A percentile compares a stretch with the other conserved stretches of the same genome.
Conservation (phyloP, 306 rosid species). For the Quercus gilva region DNA sequence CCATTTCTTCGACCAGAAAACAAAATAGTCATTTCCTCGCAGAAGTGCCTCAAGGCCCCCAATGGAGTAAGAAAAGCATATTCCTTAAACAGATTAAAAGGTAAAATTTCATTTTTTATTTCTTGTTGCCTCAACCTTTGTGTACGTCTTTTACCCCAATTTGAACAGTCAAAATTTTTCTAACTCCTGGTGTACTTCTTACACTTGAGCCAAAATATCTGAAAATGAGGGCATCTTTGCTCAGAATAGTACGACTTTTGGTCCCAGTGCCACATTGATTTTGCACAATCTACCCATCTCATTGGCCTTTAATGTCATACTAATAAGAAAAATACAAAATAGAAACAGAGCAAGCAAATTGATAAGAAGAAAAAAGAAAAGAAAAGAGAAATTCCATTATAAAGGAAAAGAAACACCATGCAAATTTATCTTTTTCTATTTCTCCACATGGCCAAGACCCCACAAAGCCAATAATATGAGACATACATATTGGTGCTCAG, state of each 20-base stretch:
- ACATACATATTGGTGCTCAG: constrained; percentile 29
- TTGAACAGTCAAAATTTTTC: constrained; percentile 25
- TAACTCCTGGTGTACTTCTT: neutral
- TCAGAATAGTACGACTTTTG: neutral
- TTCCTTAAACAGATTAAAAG: neutral
- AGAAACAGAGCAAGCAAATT: constrained; percentile 22
- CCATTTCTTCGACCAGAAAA: neutral
- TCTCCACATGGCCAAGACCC: constrained; percentile 48
- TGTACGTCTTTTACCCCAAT: neutral
- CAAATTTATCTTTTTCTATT: constrained; percentile 23
- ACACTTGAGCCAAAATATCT: constrained; percentile 7
- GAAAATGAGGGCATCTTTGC: neutral
- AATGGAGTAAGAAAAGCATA: neutral
- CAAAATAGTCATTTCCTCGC: neutral
- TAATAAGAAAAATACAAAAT: constrained; percentile 20
- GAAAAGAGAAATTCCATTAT: neutral
- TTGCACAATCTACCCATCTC: constrained; percentile 15
- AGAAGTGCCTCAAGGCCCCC: neutral
- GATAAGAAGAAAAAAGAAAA: neutral
- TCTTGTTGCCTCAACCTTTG: neutral
- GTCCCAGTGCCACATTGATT: constrained; percentile 13
- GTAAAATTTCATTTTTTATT: neutral
- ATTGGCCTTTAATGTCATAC: constrained; percentile 14
- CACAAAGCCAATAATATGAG: constrained; percentile 29
- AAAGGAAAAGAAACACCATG: constrained; percentile 15